phyloP scores from a whole-genome alignment of 768 basidiomycete species.

The Amanita rubescens region DNA sequence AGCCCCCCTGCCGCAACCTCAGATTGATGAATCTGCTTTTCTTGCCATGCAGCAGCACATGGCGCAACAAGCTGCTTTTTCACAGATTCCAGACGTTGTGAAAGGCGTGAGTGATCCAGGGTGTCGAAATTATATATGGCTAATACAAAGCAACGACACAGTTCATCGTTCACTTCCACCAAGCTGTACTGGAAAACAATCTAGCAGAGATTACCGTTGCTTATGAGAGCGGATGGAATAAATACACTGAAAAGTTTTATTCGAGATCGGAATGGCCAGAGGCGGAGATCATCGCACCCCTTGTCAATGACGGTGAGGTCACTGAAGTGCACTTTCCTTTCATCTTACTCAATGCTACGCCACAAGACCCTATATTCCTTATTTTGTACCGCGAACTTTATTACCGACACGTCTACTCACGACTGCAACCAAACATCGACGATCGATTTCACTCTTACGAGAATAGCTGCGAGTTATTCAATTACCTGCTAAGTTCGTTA shows the following conservation, averaged over 20 bases:
- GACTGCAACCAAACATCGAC: constrained; percentile 90
- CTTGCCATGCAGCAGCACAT: constrained; percentile 77
- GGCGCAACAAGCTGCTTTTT: constrained; percentile 75
- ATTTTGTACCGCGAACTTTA: constrained; percentile 96
- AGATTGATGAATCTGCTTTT: constrained; percentile 64
- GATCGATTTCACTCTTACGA: constrained; percentile 98
- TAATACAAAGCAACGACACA: constrained; percentile 19
- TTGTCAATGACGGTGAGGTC: constrained; percentile 90
- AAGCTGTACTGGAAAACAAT: constrained; percentile 89
- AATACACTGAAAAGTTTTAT: constrained; percentile 94
- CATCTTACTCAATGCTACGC: background rate
- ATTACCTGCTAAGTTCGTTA: constrained; percentile 83
- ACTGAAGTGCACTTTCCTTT: constrained; percentile 17
- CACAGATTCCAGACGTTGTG: constrained; percentile 82
- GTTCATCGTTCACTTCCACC: constrained; percentile 95
- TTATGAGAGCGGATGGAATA: constrained; percentile 97
- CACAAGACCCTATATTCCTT: constrained; percentile 86
- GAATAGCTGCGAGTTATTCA: constrained; percentile 97
- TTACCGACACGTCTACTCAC: constrained; percentile 93
- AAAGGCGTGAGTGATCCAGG: constrained; percentile 58
- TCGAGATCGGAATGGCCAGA: constrained; percentile 95
- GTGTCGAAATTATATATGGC: background rate
- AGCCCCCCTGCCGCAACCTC: constrained; percentile 48
- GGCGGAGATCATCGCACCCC: constrained; percentile 88
- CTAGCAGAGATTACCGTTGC: constrained; percentile 84